Base-by-base conservation (phyloP, 2,329 filamentous ascomycete genomes). In the Botrytis aclada region DNA sequence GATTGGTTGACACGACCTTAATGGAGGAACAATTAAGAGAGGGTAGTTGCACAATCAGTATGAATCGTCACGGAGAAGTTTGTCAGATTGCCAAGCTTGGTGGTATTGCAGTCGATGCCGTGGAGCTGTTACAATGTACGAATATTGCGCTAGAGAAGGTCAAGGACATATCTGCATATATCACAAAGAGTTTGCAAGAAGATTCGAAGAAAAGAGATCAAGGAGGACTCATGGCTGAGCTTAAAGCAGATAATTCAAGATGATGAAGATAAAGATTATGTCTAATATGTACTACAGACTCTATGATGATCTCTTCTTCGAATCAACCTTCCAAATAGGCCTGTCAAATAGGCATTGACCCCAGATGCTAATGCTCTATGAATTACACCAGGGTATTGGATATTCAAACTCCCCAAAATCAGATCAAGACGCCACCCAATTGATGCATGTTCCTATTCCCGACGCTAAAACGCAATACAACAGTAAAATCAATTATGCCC, bases 191-290 rank as follows among this genome's bases (percentile, higher is more conserved):
- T 78, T 84, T 99, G 76, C 90, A 90, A 39, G 90, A 93, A 78
- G 95, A 98, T 82, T 87, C 89, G 62, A 93, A 92, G 84, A 87
- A 88, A 83, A 90, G 92, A 80, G 90, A 97, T 81, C 90, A 90
- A 80, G 93, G 93, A 60, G 94, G 94, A 4, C 83, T 95, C 74
- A 87, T 94, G 83, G 91, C 91, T 54, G 93, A 97, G 84, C 79
- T 93, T 76, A 93, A 92, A 72, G 89, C 90, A 37, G 93, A 97
- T 80, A 98, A 98, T 82, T 93, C 58, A 66, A 73, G 72, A 71
- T 73, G 37, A 72, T 72, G n/a, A 69, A 56, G 65, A 69, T 62
- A 54, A 92, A 78, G 90, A 34, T 56, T 61, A 94, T 83, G 72
- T 76, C 51, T 76, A 75, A 75, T 77, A 69, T 70, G 56, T 69